These are phyloP conservation scores for Venturiaceae sp. DNA, from an alignment of 2,329 filamentous ascomycete species.

Conservation along the genomic window DNA sequence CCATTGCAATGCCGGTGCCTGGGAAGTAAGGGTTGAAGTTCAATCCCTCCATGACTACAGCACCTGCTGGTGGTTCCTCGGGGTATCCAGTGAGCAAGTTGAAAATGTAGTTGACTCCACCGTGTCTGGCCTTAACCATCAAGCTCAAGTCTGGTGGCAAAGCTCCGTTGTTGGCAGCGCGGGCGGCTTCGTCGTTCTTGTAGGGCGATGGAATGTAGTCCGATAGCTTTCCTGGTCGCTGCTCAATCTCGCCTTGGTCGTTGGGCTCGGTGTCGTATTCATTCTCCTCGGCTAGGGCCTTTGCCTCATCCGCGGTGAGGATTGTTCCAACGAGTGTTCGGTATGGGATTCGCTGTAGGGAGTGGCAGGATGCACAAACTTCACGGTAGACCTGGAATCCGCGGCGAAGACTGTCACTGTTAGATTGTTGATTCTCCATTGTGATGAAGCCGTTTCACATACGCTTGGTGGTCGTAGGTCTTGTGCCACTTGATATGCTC, in stretches of 20 bases:
- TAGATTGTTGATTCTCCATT: slow-evolving; percentile 13
- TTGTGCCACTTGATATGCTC: slow-evolving; percentile 85
- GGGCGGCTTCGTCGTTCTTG: slow-evolving; percentile 98
- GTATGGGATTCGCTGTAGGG: slow-evolving; percentile 87
- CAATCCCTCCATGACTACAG: slow-evolving; percentile 72
- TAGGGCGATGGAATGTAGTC: slow-evolving; percentile 93
- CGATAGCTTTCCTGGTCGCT: slow-evolving; percentile 95
- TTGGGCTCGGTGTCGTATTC: slow-evolving; percentile 98
- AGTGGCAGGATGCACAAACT: slow-evolving; percentile 97
- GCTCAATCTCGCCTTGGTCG: slow-evolving; percentile 95
- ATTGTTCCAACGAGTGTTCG: slow-evolving; percentile 81
- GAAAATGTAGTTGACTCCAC: slow-evolving; percentile 98
- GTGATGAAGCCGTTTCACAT: slow-evolving; percentile 36
- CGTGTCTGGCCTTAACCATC: slow-evolving; percentile 96
- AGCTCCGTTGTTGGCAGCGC: slow-evolving; percentile 96
- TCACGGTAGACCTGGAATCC: slow-evolving; percentile 99
- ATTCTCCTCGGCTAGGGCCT: slow-evolving; percentile 92
- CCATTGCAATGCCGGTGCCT: slow-evolving; percentile 97
- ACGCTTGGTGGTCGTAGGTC: slow-evolving; percentile 96
- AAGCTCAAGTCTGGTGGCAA: slow-evolving; percentile 94
- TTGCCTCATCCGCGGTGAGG: slow-evolving; percentile 96
- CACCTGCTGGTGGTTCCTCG: slow-evolving; percentile 88
- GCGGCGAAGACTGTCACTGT: slow-evolving; percentile 67
- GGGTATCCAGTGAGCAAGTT: slow-evolving; percentile 93
- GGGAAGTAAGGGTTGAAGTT: slow-evolving; percentile 99